These are phyloP conservation scores for Xeromyces bisporus DNA, from an alignment of 495 filamentous ascomycete species.

Conservation along the genomic window DNA sequence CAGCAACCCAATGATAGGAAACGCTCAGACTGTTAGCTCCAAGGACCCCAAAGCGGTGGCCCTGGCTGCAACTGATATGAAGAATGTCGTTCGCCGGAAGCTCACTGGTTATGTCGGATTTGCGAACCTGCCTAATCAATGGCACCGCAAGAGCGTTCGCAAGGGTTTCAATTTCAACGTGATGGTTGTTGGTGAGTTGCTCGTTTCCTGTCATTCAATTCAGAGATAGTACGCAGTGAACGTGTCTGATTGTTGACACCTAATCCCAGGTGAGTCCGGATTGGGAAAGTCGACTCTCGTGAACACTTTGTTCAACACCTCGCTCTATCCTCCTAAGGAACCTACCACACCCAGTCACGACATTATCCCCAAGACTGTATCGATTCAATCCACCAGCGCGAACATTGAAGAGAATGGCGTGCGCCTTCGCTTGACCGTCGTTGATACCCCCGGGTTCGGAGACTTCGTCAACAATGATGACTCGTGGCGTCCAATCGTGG, in stretches of 20 bases:
- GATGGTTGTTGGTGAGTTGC: constrained; percentile 86
- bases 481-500: constrained; percentile 95
- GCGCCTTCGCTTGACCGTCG: constrained; percentile 88
- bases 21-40: constrained; percentile 52
- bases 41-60: constrained; percentile 73
- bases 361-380: constrained; percentile 97
- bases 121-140: constrained; percentile 97
- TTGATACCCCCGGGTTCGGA: constrained; percentile 95
- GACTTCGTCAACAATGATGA: constrained; percentile 99
- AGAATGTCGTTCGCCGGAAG: constrained; percentile 96
- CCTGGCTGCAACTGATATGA: constrained; percentile 66
- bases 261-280: constrained; percentile 75
- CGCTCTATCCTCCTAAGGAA: constrained; percentile 96
- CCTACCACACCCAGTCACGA: constrained; percentile 91
- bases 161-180: constrained; percentile 99
- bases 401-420: constrained; percentile 99
- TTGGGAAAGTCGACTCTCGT: constrained; percentile 98
- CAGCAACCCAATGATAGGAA: constrained; percentile 44
- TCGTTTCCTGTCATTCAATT: constrained; percentile 9
- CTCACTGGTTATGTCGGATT: constrained; percentile 97
- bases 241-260: neutral
- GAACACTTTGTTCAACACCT: constrained; percentile 99
- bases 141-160: constrained; percentile 99
- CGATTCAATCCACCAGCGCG: constrained; percentile 95
- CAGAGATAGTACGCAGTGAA: neutral